These are phyloP conservation scores for Alliaria petiolata DNA, from an alignment of 345 rosid species.

Conservation along the genomic window DNA sequence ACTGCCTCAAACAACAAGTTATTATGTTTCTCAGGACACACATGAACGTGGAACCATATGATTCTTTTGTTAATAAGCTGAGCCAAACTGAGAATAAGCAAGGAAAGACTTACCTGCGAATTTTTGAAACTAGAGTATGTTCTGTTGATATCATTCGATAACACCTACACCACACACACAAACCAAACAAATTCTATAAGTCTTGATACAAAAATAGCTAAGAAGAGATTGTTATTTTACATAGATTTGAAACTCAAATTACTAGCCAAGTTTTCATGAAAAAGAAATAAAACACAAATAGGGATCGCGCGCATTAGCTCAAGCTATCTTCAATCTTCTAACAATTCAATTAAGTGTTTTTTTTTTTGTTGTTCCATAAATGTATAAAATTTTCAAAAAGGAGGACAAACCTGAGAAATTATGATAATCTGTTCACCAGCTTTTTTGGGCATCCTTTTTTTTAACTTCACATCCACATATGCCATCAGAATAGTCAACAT, in stretches of 20 bases:
- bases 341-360: no score
- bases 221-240: not conserved
- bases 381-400: no score
- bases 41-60: not conserved
- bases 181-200: not conserved
- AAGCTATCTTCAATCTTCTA: no score
- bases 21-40: not conserved
- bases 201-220: not conserved
- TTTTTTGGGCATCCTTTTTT: not conserved
- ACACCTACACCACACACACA: not conserved
- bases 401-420: not conserved
- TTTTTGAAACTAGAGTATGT: not conserved
- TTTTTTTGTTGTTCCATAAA: no score
- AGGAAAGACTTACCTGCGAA: not conserved
- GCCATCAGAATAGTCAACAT: not conserved
- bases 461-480: not conserved
- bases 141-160: not conserved
- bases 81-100: not conserved
- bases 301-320: no score
- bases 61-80: not conserved
- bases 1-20: not conserved
- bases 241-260: no score
- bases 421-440: not conserved
- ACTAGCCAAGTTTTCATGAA: no score
- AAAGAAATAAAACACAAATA: no score